These are phyloP conservation scores for Camellia granthamiana DNA, from an alignment of 148 eudicot species.

Conservation along the genomic window DNA sequence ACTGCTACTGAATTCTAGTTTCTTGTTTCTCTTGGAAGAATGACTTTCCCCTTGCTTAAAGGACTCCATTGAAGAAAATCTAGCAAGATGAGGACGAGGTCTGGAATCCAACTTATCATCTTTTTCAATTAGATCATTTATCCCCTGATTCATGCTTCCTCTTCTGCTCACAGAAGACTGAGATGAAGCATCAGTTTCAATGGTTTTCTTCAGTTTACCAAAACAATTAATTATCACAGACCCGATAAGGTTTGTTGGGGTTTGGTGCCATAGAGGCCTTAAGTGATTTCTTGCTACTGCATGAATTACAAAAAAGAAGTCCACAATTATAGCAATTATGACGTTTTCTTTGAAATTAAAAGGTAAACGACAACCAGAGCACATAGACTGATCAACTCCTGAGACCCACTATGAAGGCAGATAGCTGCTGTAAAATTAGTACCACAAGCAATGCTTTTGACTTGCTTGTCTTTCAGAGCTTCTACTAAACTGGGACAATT, in stretches of 20 bases:
- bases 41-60: slow-evolving; percentile 53
- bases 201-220: slow-evolving; percentile 65
- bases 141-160: slow-evolving; percentile 59
- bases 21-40: slow-evolving; percentile 73
- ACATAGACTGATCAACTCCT: slow-evolving; percentile 97
- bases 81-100: slow-evolving; percentile 76
- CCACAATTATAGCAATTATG: slow-evolving; percentile 98
- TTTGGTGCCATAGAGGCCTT: slow-evolving; percentile 98
- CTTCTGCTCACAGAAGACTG: slow-evolving; percentile 70
- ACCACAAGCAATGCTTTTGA: slow-evolving; percentile 89
- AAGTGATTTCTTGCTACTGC: slow-evolving; percentile 90
- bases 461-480: slow-evolving; percentile 93
- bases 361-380: slow-evolving; percentile 91
- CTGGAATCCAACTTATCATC: slow-evolving; percentile 64
- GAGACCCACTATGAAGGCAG: slow-evolving; percentile 98
- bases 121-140: slow-evolving; percentile 54
- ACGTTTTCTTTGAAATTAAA: slow-evolving; percentile 96
- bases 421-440: slow-evolving; percentile 92
- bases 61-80: slow-evolving; percentile 84
- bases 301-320: slow-evolving; percentile 92
- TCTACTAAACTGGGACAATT: slow-evolving; percentile 76
- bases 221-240: slow-evolving; percentile 91
- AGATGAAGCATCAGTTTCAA: slow-evolving; percentile 59
- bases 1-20: slow-evolving; percentile 84
- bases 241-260: slow-evolving; percentile 94